Base-by-base conservation (phyloP, 2,329 filamentous ascomycete genomes). In the Fusarium sp. region DNA sequence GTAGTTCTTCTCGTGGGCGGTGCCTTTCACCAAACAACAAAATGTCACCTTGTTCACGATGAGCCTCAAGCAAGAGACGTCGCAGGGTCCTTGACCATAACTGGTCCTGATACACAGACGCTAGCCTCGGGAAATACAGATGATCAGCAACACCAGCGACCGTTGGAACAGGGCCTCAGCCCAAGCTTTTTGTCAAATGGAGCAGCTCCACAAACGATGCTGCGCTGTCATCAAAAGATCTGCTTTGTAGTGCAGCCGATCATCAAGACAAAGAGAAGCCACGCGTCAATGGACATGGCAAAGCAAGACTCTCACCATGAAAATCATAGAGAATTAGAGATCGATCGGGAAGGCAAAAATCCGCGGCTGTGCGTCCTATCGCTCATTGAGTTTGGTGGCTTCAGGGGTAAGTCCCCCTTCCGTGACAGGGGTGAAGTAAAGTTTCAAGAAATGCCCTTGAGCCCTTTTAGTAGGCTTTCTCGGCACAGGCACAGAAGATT, bases 381-480 rank as follows among this genome's bases (percentile, higher is more conserved):
- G 35, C 8, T 44, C 37, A 26, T 48, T 54, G 48, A 54, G 53
- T 67, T 72, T 53, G 55, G 45, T 48, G 60, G 56, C 46, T 61
- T 53, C 64, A 71, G 69, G 60, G 69, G 64, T 54, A 67, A 62
- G 66, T 49, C 56, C 64, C 64, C 65, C 30, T 70, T 52, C 30
- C 45, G 40, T 32, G 46, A 54, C 69, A 52, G 49, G 69, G 69
- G 57, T 26, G 14, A 64, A n/a, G 49, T 32, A 59, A 65, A 70
- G 72, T 76, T 76, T 74, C 52, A 68, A 45, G 52, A 46, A 44
- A 59, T 68, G 60, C 64, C 44, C 44, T 63, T 41, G 63, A 30
- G 30, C 30, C 10, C 30, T 30, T 30, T 30, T 30, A 30, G 59
- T 49, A 48, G 30, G 44, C 50, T 42, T 58, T 44, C 35, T 48